phyloP scores from a whole-genome alignment of 805 yeast species.

The Ogataea pilisensis region DNA sequence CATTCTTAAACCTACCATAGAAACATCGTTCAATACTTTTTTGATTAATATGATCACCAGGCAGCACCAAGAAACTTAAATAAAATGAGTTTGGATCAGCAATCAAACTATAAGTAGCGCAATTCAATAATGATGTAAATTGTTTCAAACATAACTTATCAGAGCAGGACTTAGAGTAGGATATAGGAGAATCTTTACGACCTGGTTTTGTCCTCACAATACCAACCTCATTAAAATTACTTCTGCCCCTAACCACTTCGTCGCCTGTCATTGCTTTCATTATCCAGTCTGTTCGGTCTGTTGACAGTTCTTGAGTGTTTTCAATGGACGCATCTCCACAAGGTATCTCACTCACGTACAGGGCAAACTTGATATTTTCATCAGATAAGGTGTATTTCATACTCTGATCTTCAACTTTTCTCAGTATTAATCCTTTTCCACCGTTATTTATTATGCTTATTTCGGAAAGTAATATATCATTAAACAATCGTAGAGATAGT shows the following conservation, averaged over 20 bases:
- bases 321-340: slow-evolving; percentile 89
- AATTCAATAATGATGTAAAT: slow-evolving; percentile 47
- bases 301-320: slow-evolving; percentile 23
- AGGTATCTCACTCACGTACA: slow-evolving; percentile 73
- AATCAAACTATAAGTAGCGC: slow-evolving; percentile 36
- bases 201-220: slow-evolving; percentile 92
- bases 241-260: slow-evolving; percentile 55
- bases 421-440: slow-evolving; percentile 14
- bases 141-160: slow-evolving; percentile 76
- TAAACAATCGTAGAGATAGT: slow-evolving; percentile 66
- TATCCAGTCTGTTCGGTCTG: slow-evolving; percentile 16
- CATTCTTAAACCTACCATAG: slow-evolving; percentile 13
- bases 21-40: slow-evolving; percentile 42
- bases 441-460: slow-evolving; percentile 23
- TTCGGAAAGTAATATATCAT: slow-evolving; percentile 52
- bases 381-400: slow-evolving; percentile 30
- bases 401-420: slow-evolving; percentile 5
- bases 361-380: slow-evolving; percentile 41
- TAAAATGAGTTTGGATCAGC: slow-evolving; percentile 31
- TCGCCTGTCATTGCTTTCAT: slow-evolving; percentile 3
- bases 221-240: slow-evolving; percentile 52
- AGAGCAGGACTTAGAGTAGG: slow-evolving; percentile 82
- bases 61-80: slow-evolving; percentile 49
- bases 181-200: slow-evolving; percentile 65
- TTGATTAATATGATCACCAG: slow-evolving; percentile 26